Evolutionary conservation across 805 yeast genomes (phyloP), one percentile per base, ranked within the genome.

Genomic region (Tetrapisispora taiwanensis): DNA sequence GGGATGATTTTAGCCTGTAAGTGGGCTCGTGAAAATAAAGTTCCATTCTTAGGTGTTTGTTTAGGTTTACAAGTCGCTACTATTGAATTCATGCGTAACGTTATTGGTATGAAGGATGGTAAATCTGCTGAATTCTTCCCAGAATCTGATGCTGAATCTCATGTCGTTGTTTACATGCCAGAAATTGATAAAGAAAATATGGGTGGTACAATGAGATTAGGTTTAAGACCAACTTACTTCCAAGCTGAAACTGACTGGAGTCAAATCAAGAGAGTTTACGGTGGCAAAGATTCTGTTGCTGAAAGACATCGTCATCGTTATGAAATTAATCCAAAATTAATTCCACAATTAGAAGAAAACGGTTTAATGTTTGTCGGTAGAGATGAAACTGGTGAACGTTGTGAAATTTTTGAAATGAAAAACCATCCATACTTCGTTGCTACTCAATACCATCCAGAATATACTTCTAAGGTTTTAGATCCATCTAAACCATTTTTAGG

Each of bases 271-370:
- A 75, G 78, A 67, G 72, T 90, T 44, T 90, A 90, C 63, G 94
- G 92, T 46, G 79, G 76, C 47, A 72, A 73, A 26, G 73, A 71
- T 2, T 69, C 74, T 38, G 89, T 88, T 41, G 72, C 72, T 48
- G 99, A 92, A 72, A 85, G 99, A 75, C 99, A 92, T 67, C 84
- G 99, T 72, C 99, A 92, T 68, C 81, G 99, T 70, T 92, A 92
- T 66, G 99, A 92, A 68, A 85, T 92, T 56, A 90, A 89, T 68
- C 99, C 98, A 14, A 76, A 75, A 51, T 71, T 85, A 54, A 81
- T 89, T 51, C 70, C 68, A 15, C 66, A 70, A 36, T 75, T 90
- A 49, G 97, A 92, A 68, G 65, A 66, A 7, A 70, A 80, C 42
- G 98, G 97, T 17, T 74, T 94, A 65, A 71, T 72, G 53, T 92